phyloP scores from a whole-genome alignment of 495 filamentous ascomycete genomes.

The Xylaria flabelliformis region DNA sequence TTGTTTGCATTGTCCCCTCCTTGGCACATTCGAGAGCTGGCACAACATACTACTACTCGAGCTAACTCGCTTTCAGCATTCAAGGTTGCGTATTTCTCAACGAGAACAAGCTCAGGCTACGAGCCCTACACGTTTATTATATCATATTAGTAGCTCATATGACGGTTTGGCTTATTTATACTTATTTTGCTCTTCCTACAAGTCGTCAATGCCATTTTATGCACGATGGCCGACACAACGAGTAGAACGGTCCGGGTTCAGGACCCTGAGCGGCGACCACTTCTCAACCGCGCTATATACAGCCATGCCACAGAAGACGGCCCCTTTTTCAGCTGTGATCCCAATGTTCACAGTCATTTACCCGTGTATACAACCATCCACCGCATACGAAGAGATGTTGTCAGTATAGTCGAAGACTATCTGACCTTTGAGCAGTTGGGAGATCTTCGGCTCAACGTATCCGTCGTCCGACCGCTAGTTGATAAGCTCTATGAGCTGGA shows the following conservation, averaged over 20 bases:
- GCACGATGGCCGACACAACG: slow-evolving; percentile 31
- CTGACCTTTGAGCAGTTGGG: slow-evolving; percentile 68
- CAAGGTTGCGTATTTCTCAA: neutral
- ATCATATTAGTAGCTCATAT: neutral
- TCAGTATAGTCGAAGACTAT: slow-evolving; percentile 59
- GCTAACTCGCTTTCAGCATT: neutral
- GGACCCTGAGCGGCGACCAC: slow-evolving; percentile 38
- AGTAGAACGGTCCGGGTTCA: slow-evolving; percentile 29
- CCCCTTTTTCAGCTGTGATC: slow-evolving; percentile 32
- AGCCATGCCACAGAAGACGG: slow-evolving; percentile 33
- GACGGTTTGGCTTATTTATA: neutral
- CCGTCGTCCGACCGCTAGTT: slow-evolving; percentile 70
- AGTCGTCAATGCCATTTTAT: neutral
- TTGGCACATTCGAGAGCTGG: neutral
- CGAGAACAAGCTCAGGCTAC: neutral
- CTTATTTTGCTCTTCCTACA: neutral
- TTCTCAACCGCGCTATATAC: slow-evolving; percentile 33
- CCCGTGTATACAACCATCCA: slow-evolving; percentile 62
- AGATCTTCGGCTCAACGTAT: slow-evolving; percentile 72
- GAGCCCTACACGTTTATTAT: neutral
- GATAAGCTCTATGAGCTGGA: slow-evolving; percentile 71
- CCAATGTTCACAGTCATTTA: slow-evolving; percentile 49
- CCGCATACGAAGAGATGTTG: slow-evolving; percentile 58
- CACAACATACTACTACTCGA: neutral
- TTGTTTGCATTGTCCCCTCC: neutral